Evolutionary conservation across 495 filamentous ascomycete species (phyloP).

Genomic region (Aspergillus taichungensis): DNA sequence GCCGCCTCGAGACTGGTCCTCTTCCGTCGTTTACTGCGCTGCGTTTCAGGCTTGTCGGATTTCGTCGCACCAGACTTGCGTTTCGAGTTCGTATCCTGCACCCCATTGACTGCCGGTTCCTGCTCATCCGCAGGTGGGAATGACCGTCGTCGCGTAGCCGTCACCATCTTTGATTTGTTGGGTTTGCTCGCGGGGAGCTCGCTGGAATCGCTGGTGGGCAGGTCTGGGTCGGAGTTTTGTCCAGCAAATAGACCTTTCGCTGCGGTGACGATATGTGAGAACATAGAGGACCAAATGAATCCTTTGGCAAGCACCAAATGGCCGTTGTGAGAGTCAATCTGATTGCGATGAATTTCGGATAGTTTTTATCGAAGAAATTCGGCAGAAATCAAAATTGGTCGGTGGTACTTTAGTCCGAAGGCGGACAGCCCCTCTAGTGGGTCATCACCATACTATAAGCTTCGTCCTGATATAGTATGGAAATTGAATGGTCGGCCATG

Average conservation of each 20-base stretch:
- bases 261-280: constrained; percentile 35
- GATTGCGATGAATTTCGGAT: constrained; percentile 9
- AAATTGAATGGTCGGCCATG: too few species aligned
- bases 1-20: constrained; percentile 18
- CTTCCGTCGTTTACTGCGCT: constrained; percentile 34
- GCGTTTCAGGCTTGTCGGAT: constrained; percentile 15
- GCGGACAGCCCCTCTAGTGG: constrained; percentile 3
- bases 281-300: constrained; percentile 27
- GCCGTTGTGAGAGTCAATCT: constrained; percentile 8
- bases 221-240: constrained; percentile 15
- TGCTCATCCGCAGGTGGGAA: constrained; percentile 9
- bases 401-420: constrained; percentile 29
- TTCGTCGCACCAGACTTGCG: constrained; percentile 22
- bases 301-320: not conserved
- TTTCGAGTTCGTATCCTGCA: constrained; percentile 20
- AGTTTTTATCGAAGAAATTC: constrained; percentile 5
- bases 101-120: constrained; percentile 12
- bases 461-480: too few species aligned
- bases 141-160: constrained; percentile 24
- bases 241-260: constrained; percentile 37
- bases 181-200: constrained; percentile 10
- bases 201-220: constrained; percentile 12
- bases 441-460: too few species aligned
- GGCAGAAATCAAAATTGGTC: constrained; percentile 28
- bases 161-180: constrained; percentile 26